phyloP scores from a whole-genome alignment of 257 asterid species.

The Solanum arcanum region DNA sequence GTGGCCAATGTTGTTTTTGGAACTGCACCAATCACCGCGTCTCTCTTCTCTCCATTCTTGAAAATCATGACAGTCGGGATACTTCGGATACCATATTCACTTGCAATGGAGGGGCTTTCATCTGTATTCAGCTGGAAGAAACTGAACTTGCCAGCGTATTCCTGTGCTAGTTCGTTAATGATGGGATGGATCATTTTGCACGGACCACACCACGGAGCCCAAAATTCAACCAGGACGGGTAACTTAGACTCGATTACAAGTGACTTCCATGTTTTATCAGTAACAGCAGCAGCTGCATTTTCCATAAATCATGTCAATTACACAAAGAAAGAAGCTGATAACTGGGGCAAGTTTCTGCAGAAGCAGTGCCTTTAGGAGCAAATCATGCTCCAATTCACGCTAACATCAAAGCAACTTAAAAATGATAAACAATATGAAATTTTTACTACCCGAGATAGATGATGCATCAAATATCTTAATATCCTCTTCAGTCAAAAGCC shows the following conservation, averaged over 20 bases:
- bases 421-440: not conserved
- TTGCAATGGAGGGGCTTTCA: slow-evolving; percentile 65
- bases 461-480: not conserved
- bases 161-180: slow-evolving; percentile 64
- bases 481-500: not conserved
- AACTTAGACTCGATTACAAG: slow-evolving; percentile 36
- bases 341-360: not conserved
- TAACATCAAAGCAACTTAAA: not conserved
- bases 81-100: slow-evolving; percentile 80
- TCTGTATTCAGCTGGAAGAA: slow-evolving; percentile 93
- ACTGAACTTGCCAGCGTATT: slow-evolving; percentile 62
- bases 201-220: slow-evolving; percentile 99
- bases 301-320: not conserved
- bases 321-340: slow-evolving; percentile 1
- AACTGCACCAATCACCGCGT: slow-evolving; percentile 83
- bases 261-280: slow-evolving; percentile 54
- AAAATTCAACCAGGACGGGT: slow-evolving; percentile 85
- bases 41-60: slow-evolving; percentile 80
- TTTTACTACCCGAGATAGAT: not conserved
- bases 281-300: slow-evolving; percentile 50
- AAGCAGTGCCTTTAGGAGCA: not conserved
- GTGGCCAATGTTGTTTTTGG: slow-evolving; percentile 64
- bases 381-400: not conserved
- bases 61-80: slow-evolving; percentile 88
- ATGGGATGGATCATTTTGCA: slow-evolving; percentile 87